A percentile compares a stretch with the other conserved stretches of the same genome.
phyloP scores from a whole-genome alignment of 2,329 filamentous ascomycete species.

The Alternaria sp. region DNA sequence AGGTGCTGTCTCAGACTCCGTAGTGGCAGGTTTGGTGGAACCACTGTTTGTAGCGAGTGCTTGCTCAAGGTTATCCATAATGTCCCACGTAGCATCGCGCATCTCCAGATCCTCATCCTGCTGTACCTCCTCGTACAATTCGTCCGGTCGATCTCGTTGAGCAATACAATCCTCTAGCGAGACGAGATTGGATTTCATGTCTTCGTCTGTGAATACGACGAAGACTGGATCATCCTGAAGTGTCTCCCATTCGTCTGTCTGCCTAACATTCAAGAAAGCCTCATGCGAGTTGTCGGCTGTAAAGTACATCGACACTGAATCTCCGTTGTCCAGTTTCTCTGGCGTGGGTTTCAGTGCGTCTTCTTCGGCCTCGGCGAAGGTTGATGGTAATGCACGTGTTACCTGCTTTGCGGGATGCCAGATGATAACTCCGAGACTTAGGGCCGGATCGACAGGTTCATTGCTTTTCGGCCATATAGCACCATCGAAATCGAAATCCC shows the following conservation, averaged over 20 bases:
- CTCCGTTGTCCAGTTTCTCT: conserved; percentile 48
- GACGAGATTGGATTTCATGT: conserved; percentile 48
- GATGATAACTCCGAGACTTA: conserved; percentile 56
- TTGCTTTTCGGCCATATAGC: conserved; percentile 55
- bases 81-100: conserved; percentile 43
- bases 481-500: conserved; percentile 54
- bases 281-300: conserved; percentile 52
- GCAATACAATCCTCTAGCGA: conserved; percentile 53
- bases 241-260: conserved; percentile 58
- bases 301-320: conserved; percentile 60
- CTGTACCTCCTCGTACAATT: conserved; percentile 23
- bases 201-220: conserved; percentile 51
- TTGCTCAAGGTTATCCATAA: conserved; percentile 51
- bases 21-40: conserved; percentile 8
- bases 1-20: neutral
- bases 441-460: conserved; percentile 51
- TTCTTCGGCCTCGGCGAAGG: conserved; percentile 53
- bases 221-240: conserved; percentile 60
- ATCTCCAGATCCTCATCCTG: conserved; percentile 43
- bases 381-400: conserved; percentile 52
- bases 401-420: conserved; percentile 55
- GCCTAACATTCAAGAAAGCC: conserved; percentile 54
- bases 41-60: conserved; percentile 39
- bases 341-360: conserved; percentile 49
- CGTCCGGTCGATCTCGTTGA: conserved; percentile 49